Percentiles rank a stretch among this genome's conserved stretches.
These are phyloP conservation scores for Kwoniella botswanensis DNA, from an alignment of 768 basidiomycete species.

Conservation along the genomic window DNA sequence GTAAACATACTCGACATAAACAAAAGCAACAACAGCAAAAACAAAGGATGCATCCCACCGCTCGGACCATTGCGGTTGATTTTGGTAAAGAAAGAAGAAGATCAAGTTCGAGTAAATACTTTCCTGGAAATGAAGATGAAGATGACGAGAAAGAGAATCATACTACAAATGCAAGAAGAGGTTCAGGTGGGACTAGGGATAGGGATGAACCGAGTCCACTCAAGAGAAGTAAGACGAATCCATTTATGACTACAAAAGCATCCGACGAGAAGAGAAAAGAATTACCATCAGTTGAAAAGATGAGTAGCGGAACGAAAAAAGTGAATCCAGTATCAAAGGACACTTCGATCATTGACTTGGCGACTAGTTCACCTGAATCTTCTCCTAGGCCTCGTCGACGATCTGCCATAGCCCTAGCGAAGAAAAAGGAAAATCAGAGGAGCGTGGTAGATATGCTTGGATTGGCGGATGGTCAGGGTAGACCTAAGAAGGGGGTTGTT, in stretches of 20 bases:
- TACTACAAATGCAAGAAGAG: neutral
- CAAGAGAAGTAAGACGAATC: conserved; percentile 38
- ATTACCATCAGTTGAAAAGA: conserved; percentile 10
- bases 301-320: neutral
- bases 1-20: conserved; percentile 5
- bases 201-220: neutral
- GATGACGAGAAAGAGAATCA: conserved; percentile 9
- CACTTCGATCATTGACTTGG: conserved; percentile 15
- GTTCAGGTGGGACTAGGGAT: neutral
- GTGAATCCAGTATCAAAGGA: neutral
- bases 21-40: conserved; percentile 1
- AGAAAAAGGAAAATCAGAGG: conserved; percentile 2
- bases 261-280: conserved; percentile 24
- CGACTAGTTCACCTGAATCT: conserved; percentile 13
- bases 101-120: conserved; percentile 27
- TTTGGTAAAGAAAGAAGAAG: conserved; percentile 10
- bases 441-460: conserved; percentile 32
- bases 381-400: neutral
- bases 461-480: conserved; percentile 34
- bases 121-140: neutral
- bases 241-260: conserved; percentile 27
- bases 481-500: conserved; percentile 39
- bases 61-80: conserved; percentile 20
- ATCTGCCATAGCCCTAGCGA: neutral
- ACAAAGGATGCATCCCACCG: conserved; percentile 27